Evolutionary conservation across 2,329 filamentous ascomycete species (phyloP).

Genomic region (Chrysoporthe deuterocubensis): DNA sequence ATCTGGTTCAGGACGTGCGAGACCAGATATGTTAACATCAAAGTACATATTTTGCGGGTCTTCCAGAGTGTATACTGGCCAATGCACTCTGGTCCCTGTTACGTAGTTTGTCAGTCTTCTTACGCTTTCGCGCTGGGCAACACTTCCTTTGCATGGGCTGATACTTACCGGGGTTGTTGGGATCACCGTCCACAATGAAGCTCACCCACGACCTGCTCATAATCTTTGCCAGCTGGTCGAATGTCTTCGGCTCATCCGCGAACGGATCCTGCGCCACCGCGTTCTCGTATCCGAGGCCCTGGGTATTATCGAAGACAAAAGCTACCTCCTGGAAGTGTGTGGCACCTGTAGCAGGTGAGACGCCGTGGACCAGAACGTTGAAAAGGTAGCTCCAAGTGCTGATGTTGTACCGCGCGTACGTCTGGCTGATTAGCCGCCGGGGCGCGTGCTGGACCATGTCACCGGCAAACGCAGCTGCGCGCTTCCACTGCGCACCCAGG

Average conservation of each 20-base stretch:
- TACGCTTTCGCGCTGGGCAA: not conserved
- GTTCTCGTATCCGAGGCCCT: conserved; percentile 50
- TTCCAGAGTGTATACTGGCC: conserved; percentile 48
- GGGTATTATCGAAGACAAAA: conserved; percentile 57
- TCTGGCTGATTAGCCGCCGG: conserved; percentile 56
- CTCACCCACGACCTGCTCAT: conserved; percentile 57
- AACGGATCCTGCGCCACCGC: conserved; percentile 42
- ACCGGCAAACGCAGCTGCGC: conserved; percentile 16
- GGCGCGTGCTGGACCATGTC: conserved; percentile 46
- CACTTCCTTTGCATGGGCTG: not conserved
- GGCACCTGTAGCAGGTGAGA: conserved; percentile 23
- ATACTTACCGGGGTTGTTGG: conserved; percentile 40
- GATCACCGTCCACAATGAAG: conserved; percentile 51
- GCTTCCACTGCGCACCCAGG: conserved; percentile 21
- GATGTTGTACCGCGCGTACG: conserved; percentile 33
- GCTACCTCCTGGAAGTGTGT: conserved; percentile 52
- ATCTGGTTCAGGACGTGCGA: conserved; percentile 48
- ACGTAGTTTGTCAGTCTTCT: not conserved
- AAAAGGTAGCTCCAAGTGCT: conserved; percentile 47
- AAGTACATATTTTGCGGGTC: conserved; percentile 54
- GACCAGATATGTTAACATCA: conserved; percentile 48
- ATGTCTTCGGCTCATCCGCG: conserved; percentile 45
- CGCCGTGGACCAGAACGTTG: conserved; percentile 43
- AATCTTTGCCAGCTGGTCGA: conserved; percentile 45
- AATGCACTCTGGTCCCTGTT: conserved; percentile 33